Base-by-base conservation (phyloP, 352 stramenopile species). In the Saprolegnia parasitica region DNA sequence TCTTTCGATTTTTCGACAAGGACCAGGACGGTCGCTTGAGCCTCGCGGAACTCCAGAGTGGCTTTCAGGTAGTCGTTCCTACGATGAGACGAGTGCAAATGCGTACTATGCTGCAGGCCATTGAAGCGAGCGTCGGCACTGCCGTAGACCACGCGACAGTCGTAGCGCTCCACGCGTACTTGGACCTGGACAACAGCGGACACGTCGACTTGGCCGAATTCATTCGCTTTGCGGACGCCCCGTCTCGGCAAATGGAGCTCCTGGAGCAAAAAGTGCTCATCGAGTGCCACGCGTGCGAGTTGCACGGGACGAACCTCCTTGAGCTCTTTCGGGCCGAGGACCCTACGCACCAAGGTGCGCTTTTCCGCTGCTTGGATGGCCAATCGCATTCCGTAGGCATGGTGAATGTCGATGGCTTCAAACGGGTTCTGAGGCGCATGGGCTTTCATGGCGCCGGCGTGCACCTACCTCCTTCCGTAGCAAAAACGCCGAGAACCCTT, bases 1-100 rank as follows among this genome's bases (percentile, higher is more conserved):
- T 65, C 26, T 65, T 65, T 65, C 56, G 56, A 9, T 65, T 65
- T 39, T 52, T 65, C 50, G 56, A 65, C 56, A 65, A 65, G 26
- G 56, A 65, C 40, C 13, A 65, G 32, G 52, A 39, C 40, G 56
- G 56, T 24, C 32, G 50, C 35, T 65, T 65, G 56, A 65, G 29
- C 40, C 56, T 32, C n/a, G 56, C 47, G 32, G 56, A 65, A 29
- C 56, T 65, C 8, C 32, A 52, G n/a, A 52, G 47, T 37, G 56
- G 56, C n/a, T 65, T 65, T 50, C 24, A 47, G 37, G 56, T 65
- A 50, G 9, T 15, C 26, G 1, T 29, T 29, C 16, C 11, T 3
- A 5, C 29, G 29, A 35, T 35, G 29, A 35, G 29, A 35, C 29
- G 29, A 2, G 29, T 35, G 29, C 29, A 35, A 18, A 37, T n/a